These are phyloP conservation scores for Penicillium sp. DNA, from an alignment of 2,329 filamentous ascomycete genomes.

Conservation along the genomic window DNA sequence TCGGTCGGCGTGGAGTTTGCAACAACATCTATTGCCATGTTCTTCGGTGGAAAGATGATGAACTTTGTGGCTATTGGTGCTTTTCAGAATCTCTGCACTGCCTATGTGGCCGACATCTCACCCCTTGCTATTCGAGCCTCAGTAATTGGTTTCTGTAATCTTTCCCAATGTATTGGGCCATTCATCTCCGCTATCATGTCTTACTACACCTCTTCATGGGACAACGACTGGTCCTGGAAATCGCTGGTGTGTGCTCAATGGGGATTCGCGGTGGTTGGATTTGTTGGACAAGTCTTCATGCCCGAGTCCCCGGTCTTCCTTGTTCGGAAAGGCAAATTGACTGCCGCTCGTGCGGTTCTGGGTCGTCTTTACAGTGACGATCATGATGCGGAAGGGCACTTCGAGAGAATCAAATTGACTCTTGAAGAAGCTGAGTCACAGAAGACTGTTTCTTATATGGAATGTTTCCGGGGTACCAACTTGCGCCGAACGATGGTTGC, in stretches of 20 bases:
- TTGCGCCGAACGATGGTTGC: constrained; percentile 3
- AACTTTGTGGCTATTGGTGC: constrained; percentile 4
- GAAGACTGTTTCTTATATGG: not conserved
- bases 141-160: constrained; percentile 2
- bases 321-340: not conserved
- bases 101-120: constrained; percentile 1
- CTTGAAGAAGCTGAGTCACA: constrained; percentile 3
- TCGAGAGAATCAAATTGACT: constrained; percentile 1
- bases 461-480: constrained; percentile 6
- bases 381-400: constrained; percentile 2
- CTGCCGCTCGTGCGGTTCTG: not conserved
- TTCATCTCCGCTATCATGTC: constrained; percentile 5
- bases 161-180: constrained; percentile 2
- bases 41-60: constrained; percentile 3
- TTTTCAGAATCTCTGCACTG: constrained; percentile 2
- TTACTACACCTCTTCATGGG: constrained; percentile 2
- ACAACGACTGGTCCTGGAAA: constrained; percentile 2
- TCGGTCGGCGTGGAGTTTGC: constrained; percentile 1
- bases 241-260: constrained; percentile 1
- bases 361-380: not conserved
- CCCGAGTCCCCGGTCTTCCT: constrained; percentile 2
- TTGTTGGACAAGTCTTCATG: constrained; percentile 5
- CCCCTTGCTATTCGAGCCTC: constrained; percentile 1
- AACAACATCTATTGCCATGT: constrained; percentile 1
- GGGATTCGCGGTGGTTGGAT: not conserved